Evolutionary conservation across 2,329 filamentous ascomycete genomes (phyloP).

Genomic region (Sclerotinia subarctica): DNA sequence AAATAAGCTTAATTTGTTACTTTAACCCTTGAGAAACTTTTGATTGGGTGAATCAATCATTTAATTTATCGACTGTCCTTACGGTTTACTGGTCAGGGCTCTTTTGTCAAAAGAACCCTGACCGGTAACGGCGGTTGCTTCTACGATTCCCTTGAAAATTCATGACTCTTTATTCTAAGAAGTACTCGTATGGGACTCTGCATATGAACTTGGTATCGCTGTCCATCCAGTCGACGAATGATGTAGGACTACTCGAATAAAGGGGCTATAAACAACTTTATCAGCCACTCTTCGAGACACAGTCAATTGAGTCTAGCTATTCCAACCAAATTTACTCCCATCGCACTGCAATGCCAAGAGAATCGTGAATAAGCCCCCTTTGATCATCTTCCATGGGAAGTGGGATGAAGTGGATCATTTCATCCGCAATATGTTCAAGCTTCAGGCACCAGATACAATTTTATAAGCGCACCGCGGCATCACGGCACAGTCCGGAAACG

Average conservation of each 20-base stretch:
- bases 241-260: too few relatives aligned
- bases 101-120: background rate
- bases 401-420: background rate
- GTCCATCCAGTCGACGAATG: too few relatives aligned
- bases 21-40: background rate
- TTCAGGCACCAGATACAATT: slow-evolving; percentile 3
- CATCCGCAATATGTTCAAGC: slow-evolving; percentile 1
- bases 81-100: background rate
- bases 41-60: background rate
- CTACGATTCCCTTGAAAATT: background rate
- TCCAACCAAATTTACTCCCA: background rate
- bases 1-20: background rate
- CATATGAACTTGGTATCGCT: too few relatives aligned
- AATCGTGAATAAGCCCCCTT: background rate
- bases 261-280: too few relatives aligned
- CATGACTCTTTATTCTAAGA: background rate
- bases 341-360: background rate
- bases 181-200: too few relatives aligned
- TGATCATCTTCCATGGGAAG: background rate
- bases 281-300: too few relatives aligned
- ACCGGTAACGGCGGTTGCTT: background rate
- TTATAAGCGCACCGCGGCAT: background rate
- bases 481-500: background rate
- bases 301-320: too few relatives aligned
- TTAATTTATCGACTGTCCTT: background rate